phyloP scores from a whole-genome alignment of 768 basidiomycete species.

The Kwoniella botswanensis region DNA sequence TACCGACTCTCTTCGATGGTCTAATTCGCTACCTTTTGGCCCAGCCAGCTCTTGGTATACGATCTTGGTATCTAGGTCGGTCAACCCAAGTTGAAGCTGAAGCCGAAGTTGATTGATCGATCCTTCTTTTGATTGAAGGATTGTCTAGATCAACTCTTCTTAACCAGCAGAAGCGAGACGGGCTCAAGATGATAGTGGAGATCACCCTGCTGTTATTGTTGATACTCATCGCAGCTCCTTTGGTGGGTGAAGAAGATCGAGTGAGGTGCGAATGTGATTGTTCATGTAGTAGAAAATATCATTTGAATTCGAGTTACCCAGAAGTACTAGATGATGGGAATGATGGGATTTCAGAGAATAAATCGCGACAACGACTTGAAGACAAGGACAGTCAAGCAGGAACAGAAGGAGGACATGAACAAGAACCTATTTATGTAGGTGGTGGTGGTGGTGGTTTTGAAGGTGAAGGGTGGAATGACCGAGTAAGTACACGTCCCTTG shows the following conservation, averaged over 20 bases:
- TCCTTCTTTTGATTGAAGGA: not conserved
- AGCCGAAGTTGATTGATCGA: not conserved
- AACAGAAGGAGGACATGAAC: no score
- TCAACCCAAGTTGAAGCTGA: not conserved
- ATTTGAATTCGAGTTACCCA: not conserved
- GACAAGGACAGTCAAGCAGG: no score
- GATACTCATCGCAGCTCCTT: constrained; percentile 10
- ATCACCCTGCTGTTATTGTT: constrained; percentile 2
- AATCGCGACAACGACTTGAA: no score
- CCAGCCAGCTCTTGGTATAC: no score
- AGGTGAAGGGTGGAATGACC: not conserved
- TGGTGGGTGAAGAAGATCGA: not conserved
- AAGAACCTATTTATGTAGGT: constrained; percentile 6
- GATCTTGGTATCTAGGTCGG: no score
- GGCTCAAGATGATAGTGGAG: not conserved
- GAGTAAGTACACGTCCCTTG: no score
- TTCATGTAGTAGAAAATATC: not conserved
- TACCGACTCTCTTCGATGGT: no score
- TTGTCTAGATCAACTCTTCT: not conserved
- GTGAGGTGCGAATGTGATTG: constrained; percentile 2
- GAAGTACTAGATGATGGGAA: not conserved
- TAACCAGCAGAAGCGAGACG: no score
- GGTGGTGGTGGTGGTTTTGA: not conserved
- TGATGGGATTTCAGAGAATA: not conserved
- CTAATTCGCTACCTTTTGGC: no score